These are phyloP conservation scores for Aspergillus sp. DNA, from an alignment of 2,329 filamentous ascomycete species.

Conservation along the genomic window DNA sequence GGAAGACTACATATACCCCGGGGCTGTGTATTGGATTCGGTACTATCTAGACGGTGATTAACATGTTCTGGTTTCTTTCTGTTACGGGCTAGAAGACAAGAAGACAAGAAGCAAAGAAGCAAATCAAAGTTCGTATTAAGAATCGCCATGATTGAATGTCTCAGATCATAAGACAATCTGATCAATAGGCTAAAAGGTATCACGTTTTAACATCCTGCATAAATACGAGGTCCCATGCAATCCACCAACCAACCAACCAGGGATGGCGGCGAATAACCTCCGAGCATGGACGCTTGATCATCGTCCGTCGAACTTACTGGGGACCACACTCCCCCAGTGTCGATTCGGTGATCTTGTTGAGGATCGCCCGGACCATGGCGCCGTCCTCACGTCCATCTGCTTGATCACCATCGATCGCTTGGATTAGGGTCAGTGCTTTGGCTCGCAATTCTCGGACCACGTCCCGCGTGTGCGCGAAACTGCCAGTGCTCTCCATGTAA, in stretches of 20 bases:
- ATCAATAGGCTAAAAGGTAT: not conserved
- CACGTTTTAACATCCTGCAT: not conserved
- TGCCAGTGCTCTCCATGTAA: slow-evolving; percentile 89
- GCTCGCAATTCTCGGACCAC: slow-evolving; percentile 66
- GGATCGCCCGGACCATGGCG: slow-evolving; percentile 63
- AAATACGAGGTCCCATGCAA: not conserved
- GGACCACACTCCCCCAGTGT: slow-evolving; percentile 32
- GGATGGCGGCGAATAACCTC: not conserved
- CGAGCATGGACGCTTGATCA: not conserved
- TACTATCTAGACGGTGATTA: not conserved
- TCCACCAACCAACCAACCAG: not conserved
- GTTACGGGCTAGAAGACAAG: not conserved
- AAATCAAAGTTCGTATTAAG: not conserved
- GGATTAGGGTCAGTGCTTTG: slow-evolving; percentile 64
- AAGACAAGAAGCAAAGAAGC: not conserved
- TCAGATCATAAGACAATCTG: not conserved
- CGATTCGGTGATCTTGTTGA: slow-evolving; percentile 64
- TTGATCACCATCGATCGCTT: slow-evolving; percentile 58
- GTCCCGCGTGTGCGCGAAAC: slow-evolving; percentile 79
- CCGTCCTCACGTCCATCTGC: slow-evolving; percentile 56
- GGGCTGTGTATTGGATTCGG: not conserved
- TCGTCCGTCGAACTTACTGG: slow-evolving; percentile 5
- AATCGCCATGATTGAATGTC: not conserved
- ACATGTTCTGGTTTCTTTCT: slow-evolving; percentile 5
- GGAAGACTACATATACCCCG: slow-evolving; percentile 1